Percentiles rank a stretch among this genome's conserved stretches.
These are phyloP conservation scores for Choricystis sp. DNA, from an alignment of 139 green algal species.

Conservation along the genomic window DNA sequence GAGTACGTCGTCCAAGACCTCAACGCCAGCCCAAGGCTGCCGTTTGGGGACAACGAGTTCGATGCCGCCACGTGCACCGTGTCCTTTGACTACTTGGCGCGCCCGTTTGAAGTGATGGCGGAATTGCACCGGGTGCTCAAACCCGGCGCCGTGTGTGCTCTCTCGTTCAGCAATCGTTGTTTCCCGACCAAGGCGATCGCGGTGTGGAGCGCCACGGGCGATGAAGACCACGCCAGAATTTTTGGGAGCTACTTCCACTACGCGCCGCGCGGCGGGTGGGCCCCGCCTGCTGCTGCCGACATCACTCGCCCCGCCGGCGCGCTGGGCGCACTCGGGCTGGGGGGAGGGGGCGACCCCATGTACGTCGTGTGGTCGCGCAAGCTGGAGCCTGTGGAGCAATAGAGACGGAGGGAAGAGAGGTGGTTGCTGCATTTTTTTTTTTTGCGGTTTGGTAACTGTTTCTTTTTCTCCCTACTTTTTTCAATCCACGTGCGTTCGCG, in stretches of 20 bases:
- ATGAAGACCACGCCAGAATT: conserved; percentile 50
- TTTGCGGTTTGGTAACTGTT: too few species aligned
- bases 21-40: conserved; percentile 52
- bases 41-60: conserved; percentile 32
- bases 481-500: too few species aligned
- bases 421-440: too few species aligned
- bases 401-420: too few species aligned
- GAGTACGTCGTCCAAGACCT: conserved; percentile 61
- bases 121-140: conserved; percentile 75
- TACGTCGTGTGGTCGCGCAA: conserved; percentile 22
- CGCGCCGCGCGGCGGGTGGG: conserved; percentile 35
- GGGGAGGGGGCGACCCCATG: conserved; percentile 40
- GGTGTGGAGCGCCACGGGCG: conserved; percentile 18
- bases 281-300: conserved; percentile 37
- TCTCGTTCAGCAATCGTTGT: conserved; percentile 72
- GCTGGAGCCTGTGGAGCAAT: too few species aligned
- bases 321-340: too few species aligned
- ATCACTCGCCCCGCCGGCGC: conserved; percentile 45
- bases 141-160: conserved; percentile 61
- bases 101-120: conserved; percentile 67
- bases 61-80: conserved; percentile 55
- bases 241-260: conserved; percentile 44
- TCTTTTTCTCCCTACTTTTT: too few species aligned
- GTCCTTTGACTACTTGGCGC: conserved; percentile 63
- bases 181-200: conserved; percentile 28